These are phyloP conservation scores for Trypanosoma melophagium DNA, from an alignment of 208 protist species.

Conservation along the genomic window DNA sequence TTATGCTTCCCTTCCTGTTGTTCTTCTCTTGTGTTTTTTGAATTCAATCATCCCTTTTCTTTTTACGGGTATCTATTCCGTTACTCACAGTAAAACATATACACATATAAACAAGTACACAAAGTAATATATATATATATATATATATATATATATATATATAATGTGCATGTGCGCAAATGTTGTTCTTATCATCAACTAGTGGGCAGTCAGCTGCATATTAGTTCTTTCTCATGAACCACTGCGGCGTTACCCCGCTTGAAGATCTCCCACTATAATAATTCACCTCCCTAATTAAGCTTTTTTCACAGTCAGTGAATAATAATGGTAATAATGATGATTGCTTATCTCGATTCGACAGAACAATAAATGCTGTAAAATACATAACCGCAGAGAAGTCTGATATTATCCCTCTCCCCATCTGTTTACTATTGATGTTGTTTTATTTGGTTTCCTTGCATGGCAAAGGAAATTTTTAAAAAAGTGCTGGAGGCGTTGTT, in stretches of 20 bases:
- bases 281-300: not conserved
- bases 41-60: constrained; percentile 3
- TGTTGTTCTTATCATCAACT: not conserved
- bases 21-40: not conserved
- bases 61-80: constrained; percentile 5
- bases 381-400: constrained; percentile 30
- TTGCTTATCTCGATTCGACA: constrained; percentile 24
- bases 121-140: not conserved
- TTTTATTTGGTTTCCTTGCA: not conserved
- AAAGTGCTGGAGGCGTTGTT: too few relatives aligned
- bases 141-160: not conserved
- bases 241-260: constrained; percentile 30
- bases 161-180: too few relatives aligned
- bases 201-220: constrained; percentile 28
- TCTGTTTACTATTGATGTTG: not conserved
- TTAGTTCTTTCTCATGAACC: constrained; percentile 15
- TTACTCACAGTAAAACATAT: not conserved
- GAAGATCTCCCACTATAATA: constrained; percentile 6
- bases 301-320: not conserved
- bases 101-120: not conserved
- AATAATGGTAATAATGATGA: constrained; percentile 10
- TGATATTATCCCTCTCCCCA: constrained; percentile 7
- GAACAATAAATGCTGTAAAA: constrained; percentile 10
- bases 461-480: too few relatives aligned
- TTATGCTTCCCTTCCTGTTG: not conserved